Conservation (phyloP, 768 basidiomycete genomes). For the Pleurotus citrinopileatus region DNA sequence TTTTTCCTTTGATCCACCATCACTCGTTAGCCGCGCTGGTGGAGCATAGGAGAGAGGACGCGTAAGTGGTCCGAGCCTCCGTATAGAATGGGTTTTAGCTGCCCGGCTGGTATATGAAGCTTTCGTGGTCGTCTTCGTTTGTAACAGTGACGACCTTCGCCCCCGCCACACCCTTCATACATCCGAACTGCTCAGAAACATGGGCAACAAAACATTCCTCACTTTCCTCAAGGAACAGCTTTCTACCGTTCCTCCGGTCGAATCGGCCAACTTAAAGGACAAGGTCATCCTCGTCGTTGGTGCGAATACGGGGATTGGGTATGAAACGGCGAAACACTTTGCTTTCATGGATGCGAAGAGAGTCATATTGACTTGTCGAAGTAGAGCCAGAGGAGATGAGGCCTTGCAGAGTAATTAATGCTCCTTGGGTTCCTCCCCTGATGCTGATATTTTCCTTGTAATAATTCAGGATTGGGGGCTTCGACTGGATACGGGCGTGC, state of each 20-base stretch:
- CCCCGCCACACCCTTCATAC: background rate
- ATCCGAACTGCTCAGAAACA: background rate
- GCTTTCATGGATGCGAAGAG: conserved; percentile 38
- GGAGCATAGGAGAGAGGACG: too few species aligned
- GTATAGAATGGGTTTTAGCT: too few species aligned
- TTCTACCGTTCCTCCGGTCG: conserved; percentile 25
- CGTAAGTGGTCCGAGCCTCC: too few species aligned
- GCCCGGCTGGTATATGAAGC: too few species aligned
- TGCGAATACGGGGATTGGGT: conserved; percentile 50
- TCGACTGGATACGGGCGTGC: conserved; percentile 30
- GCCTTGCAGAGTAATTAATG: conserved; percentile 31
- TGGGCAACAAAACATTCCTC: background rate
- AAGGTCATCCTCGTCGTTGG: conserved; percentile 48
- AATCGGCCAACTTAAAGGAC: conserved; percentile 33
- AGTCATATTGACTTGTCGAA: conserved; percentile 41
- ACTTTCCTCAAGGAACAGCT: conserved; percentile 19
- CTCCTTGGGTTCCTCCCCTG: too few species aligned
- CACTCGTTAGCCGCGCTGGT: too few species aligned
- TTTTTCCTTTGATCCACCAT: too few species aligned
- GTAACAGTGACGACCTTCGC: too few species aligned
- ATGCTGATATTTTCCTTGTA: background rate
- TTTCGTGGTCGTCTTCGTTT: too few species aligned
- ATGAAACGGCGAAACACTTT: conserved; percentile 44
- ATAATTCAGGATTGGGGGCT: conserved; percentile 20
- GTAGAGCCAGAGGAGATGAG: conserved; percentile 27